phyloP scores from a whole-genome alignment of 1,284 basidiomycete species.

The Agroathelia rolfsii region DNA sequence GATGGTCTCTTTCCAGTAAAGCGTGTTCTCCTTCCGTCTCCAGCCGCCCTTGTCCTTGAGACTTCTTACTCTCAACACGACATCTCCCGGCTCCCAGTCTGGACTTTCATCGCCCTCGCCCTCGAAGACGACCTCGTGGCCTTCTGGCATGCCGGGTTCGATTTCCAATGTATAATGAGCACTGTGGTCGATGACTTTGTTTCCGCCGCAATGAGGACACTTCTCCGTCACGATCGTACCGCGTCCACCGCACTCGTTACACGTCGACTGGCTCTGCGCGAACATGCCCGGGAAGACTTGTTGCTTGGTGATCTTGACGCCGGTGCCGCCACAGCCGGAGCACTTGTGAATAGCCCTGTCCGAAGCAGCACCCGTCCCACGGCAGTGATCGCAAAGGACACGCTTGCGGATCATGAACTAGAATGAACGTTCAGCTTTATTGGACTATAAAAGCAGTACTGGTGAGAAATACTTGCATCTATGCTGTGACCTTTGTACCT shows the following conservation, averaged over 20 bases:
- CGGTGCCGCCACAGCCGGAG: conserved; percentile 71
- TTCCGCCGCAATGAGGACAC: conserved; percentile 77
- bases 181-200: conserved; percentile 77
- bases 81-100: conserved; percentile 88
- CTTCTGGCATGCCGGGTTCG: conserved; percentile 83
- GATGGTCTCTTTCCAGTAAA: conserved; percentile 87
- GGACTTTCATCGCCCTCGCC: conserved; percentile 90
- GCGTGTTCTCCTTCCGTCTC: conserved; percentile 77
- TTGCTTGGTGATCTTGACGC: conserved; percentile 77
- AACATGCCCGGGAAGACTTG: conserved; percentile 96
- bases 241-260: conserved; percentile 75
- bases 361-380: conserved; percentile 84
- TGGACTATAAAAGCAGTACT: background rate
- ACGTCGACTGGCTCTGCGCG: conserved; percentile 70
- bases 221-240: conserved; percentile 67
- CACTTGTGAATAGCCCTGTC: conserved; percentile 81
- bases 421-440: conserved; percentile 3
- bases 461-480: conserved; percentile 45
- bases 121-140: conserved; percentile 84
- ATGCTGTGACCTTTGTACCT: conserved; percentile 74
- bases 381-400: conserved; percentile 87
- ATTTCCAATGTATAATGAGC: conserved; percentile 78
- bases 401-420: conserved; percentile 86
- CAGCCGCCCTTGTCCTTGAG: conserved; percentile 69
- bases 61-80: conserved; percentile 75